Conservation (phyloP, 148 eudicot genomes). For the Agrostemma githago region DNA sequence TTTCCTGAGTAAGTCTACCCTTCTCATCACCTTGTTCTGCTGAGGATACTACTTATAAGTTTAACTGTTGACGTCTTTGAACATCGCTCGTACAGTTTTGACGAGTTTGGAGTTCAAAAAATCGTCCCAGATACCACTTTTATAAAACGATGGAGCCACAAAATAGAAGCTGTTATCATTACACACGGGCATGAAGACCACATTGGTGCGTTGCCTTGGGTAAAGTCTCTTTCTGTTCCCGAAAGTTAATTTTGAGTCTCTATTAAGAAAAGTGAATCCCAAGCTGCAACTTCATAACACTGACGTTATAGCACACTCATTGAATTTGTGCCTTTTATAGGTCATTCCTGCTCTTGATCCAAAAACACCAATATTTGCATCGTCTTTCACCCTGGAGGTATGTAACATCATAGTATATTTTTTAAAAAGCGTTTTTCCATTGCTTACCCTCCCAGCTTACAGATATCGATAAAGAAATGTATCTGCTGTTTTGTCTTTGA, state of each 20-base stretch:
- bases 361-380: slow-evolving; percentile 86
- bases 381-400: slow-evolving; percentile 99
- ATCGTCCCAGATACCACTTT: slow-evolving; percentile 91
- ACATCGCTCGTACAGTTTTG: slow-evolving; percentile 48
- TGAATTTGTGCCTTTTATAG: slow-evolving; percentile 38
- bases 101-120: slow-evolving; percentile 95
- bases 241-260: slow-evolving; percentile 6
- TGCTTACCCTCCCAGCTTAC: not conserved
- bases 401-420: slow-evolving; percentile 12
- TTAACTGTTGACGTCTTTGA: slow-evolving; percentile 6
- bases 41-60: slow-evolving; percentile 7
- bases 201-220: slow-evolving; percentile 99
- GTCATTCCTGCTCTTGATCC: slow-evolving; percentile 93
- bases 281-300: slow-evolving; percentile 5
- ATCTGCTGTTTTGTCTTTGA: slow-evolving; percentile 17
- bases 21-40: not conserved
- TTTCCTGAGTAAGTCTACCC: slow-evolving; percentile 78
- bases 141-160: slow-evolving; percentile 92
- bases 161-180: slow-evolving; percentile 95
- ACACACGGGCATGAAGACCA: slow-evolving; percentile 99
- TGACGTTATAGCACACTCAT: slow-evolving; percentile 3
- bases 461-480: not conserved
- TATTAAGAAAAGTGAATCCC: not conserved
- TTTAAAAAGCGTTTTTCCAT: not conserved
- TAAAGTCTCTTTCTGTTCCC: slow-evolving; percentile 56